Percentiles rank a stretch among this genome's conserved stretches.
These are phyloP conservation scores for Acanthamoeba castellanii DNA, from an alignment of 208 protist species.

Conservation along the genomic window DNA sequence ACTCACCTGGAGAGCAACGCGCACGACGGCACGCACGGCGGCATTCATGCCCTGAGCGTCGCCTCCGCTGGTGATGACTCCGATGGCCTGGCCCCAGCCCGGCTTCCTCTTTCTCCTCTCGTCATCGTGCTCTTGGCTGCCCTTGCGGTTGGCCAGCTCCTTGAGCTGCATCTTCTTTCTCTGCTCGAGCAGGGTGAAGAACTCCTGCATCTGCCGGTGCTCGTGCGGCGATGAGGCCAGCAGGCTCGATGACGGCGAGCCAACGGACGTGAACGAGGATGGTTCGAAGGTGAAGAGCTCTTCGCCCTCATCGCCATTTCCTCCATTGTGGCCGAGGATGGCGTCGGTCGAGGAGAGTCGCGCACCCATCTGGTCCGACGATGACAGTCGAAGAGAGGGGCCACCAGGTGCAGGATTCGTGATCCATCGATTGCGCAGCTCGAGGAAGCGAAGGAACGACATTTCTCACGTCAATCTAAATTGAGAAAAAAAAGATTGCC, in stretches of 20 bases:
- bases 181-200: conserved; percentile 49
- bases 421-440: conserved; percentile 47
- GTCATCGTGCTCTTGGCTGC: neutral
- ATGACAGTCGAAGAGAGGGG: neutral
- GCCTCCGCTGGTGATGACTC: conserved; percentile 85
- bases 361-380: neutral
- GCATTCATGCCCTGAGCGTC: conserved; percentile 89
- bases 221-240: neutral
- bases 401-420: neutral
- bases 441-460: conserved; percentile 51
- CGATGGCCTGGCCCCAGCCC: conserved; percentile 76
- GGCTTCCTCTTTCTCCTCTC: neutral
- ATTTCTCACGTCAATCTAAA: neutral
- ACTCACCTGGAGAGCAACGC: conserved; percentile 59
- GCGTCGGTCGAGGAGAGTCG: neutral
- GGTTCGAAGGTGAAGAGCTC: conserved; percentile 17
- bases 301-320: neutral
- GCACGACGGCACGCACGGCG: conserved; percentile 85
- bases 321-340: neutral
- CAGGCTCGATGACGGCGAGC: neutral
- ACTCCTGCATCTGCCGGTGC: conserved; percentile 36
- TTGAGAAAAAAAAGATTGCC: too few species aligned
- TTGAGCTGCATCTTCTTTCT: conserved; percentile 19
- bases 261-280: neutral
- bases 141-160: neutral